A percentile compares a stretch with the other conserved stretches of the same genome.
Evolutionary conservation across 305 asterid species (phyloP).

Genomic region (Petunia hybrid): DNA sequence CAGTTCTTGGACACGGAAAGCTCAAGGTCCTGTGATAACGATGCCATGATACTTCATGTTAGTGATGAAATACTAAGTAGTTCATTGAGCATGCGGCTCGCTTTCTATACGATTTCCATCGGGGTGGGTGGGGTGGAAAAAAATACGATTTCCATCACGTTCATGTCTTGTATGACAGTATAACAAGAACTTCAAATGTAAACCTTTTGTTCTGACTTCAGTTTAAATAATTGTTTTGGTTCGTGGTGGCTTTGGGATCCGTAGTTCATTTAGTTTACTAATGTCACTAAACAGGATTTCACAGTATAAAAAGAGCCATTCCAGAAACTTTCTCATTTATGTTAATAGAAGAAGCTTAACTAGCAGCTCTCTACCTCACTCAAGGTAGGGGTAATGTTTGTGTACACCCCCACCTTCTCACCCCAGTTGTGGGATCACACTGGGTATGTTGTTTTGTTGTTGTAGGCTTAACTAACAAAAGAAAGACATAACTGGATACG

Average conservation of each 20-base stretch:
- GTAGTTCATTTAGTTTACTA: constrained; percentile 3
- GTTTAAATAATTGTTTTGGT: background rate
- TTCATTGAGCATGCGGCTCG: background rate
- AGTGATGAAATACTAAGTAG: background rate
- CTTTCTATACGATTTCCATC: too few species aligned
- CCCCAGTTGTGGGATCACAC: too few species aligned
- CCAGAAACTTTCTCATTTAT: background rate
- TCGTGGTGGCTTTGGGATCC: too few species aligned
- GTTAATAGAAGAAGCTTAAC: background rate
- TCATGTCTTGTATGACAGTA: background rate
- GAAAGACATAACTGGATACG: background rate
- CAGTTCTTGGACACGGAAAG: background rate
- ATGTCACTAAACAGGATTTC: background rate
- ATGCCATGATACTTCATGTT: constrained; percentile 2
- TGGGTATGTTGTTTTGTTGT: too few species aligned
- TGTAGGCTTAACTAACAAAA: constrained; percentile 2
- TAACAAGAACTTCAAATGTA: background rate
- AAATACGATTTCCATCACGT: too few species aligned
- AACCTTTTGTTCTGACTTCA: background rate
- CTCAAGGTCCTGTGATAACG: constrained; percentile 3
- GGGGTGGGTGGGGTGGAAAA: too few species aligned
- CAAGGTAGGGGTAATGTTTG: too few species aligned
- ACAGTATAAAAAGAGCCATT: constrained; percentile 5
- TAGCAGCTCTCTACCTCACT: too few species aligned
- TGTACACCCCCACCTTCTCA: too few species aligned